Evolutionary conservation across 2,329 filamentous ascomycete genomes (phyloP).

Genomic region (Ceratocystis ficicola): DNA sequence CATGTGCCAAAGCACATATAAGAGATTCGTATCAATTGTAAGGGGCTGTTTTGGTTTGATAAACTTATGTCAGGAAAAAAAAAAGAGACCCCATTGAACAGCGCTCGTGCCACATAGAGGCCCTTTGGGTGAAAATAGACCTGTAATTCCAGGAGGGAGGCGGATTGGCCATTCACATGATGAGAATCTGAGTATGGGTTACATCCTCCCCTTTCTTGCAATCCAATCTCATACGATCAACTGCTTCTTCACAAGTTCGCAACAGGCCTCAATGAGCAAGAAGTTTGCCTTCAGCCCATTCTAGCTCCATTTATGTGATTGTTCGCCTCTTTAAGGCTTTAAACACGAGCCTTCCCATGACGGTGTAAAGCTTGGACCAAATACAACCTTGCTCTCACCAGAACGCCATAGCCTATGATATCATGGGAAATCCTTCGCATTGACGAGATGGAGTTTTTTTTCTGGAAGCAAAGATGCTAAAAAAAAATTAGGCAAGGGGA

Average conservation of each 20-base stretch:
- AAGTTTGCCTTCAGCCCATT: not conserved
- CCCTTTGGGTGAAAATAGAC: not conserved
- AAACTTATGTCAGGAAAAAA: not conserved
- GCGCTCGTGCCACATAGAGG: constrained; percentile 1
- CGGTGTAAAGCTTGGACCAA: not conserved
- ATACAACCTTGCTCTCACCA: not conserved
- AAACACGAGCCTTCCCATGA: not conserved
- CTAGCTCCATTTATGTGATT: not conserved
- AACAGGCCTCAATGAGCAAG: not conserved
- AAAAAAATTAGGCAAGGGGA: no score
- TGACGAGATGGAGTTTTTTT: not conserved
- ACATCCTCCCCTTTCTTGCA: not conserved
- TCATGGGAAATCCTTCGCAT: constrained; percentile 1
- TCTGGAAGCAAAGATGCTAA: not conserved
- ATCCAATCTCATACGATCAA: not conserved
- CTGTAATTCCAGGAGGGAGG: not conserved
- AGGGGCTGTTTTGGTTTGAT: not conserved
- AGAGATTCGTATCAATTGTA: constrained; percentile 3
- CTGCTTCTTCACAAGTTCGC: not conserved
- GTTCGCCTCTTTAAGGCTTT: not conserved
- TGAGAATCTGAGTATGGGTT: not conserved
- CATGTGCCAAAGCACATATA: not conserved
- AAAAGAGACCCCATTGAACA: not conserved
- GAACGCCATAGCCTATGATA: constrained; percentile 5
- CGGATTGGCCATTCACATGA: not conserved